Base-by-base conservation (phyloP, 148 eudicot genomes). In the Pouteria glomerata region DNA sequence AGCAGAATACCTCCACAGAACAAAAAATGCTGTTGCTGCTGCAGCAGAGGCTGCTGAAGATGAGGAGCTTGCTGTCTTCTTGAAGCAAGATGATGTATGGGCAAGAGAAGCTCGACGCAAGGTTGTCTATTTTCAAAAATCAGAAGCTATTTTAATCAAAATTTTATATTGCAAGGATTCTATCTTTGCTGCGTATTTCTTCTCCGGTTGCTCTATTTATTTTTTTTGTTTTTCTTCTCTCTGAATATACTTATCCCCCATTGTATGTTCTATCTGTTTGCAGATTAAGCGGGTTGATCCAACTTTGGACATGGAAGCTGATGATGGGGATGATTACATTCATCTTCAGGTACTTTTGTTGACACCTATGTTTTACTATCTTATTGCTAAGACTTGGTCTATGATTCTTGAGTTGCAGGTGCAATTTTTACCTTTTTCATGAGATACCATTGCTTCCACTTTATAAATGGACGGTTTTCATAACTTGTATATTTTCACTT, bases 1-100 rank as follows among this genome's bases (percentile, higher is more conserved):
- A 82, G 98, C 98, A 30, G 96, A 95, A 83, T 95, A 89, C 76
- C 90, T 95, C 62, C 98, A 91, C 74, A 88, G 98, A 74, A 91
- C 91, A 48, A 95, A 83, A 72, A 95, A 95, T 79, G 80, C 93
- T 53, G 80, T 84, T 78, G 96, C 97, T 77, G 98, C 98, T 56
- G 98, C 98, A 51, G 98, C 97, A 23, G 98, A 95, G 78, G 98
- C 97, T 76, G 98, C 96, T 77, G 93, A 89, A 77, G 98, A 95
- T 80, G 98, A 91, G 79, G 93, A 90, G 57, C 95, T 95, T 73
- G 87, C 88, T 70, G 87, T 90, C 47, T 95, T 95, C 77, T 79
- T 95, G 69, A 95, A 91, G 81, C 87, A 81, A 62, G 98, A 95
- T 81, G 91, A 85, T 61, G 87, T 95, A 70, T 85, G 92, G 82